Percentiles rank a stretch among this genome's conserved stretches.
Evolutionary conservation across 2,329 filamentous ascomycete species (phyloP).

Genomic region (Emergomyces pasteurianus): DNA sequence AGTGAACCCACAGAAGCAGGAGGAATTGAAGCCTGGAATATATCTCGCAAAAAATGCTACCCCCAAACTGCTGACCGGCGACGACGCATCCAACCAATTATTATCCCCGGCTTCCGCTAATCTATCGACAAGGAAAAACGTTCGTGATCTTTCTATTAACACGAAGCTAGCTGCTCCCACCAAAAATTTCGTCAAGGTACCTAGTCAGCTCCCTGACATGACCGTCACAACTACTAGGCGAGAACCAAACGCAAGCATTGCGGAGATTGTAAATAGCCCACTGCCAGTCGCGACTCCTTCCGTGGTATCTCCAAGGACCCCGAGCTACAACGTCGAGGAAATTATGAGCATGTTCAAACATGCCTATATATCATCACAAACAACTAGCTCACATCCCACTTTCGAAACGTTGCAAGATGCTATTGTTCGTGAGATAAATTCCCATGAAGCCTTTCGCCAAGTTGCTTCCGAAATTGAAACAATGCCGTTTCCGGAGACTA

Average conservation of each 20-base stretch:
- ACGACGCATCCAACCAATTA: background rate
- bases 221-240: constrained; percentile 1
- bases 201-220: constrained; percentile 17
- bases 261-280: constrained; percentile 31
- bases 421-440: constrained; percentile 34
- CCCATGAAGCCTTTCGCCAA: constrained; percentile 29
- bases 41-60: background rate
- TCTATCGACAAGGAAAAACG: constrained; percentile 21
- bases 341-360: constrained; percentile 32
- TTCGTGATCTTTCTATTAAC: constrained; percentile 30
- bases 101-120: constrained; percentile 4
- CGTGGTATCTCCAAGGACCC: constrained; percentile 14
- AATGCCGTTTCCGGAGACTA: background rate
- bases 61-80: background rate
- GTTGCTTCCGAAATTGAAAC: constrained; percentile 6
- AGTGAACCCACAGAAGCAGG: background rate
- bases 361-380: constrained; percentile 22
- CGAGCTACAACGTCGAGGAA: constrained; percentile 25
- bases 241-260: constrained; percentile 25
- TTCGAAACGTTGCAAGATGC: constrained; percentile 32
- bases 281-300: constrained; percentile 20
- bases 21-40: background rate
- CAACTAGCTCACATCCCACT: constrained; percentile 22
- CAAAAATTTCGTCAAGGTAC: constrained; percentile 21
- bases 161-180: constrained; percentile 25